Percentiles rank a stretch among this genome's conserved stretches.
Conservation (phyloP, 352 stramenopile species). For the Globisporangium megalacanthum region DNA sequence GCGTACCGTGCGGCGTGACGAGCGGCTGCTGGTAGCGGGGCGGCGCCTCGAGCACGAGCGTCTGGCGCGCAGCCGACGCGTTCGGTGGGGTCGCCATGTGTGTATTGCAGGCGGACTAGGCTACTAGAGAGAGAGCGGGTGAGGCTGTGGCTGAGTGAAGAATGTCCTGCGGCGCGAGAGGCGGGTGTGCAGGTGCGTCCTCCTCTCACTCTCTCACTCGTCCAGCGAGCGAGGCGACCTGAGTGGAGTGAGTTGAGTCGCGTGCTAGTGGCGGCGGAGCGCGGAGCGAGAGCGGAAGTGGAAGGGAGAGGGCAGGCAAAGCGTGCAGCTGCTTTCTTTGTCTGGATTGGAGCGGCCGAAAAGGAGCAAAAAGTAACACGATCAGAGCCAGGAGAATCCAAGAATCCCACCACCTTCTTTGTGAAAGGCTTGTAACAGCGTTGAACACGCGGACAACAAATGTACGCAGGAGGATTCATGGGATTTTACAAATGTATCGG, state of each 20-base stretch:
- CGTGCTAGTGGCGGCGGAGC: too few species aligned
- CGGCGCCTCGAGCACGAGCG: constrained; percentile 11
- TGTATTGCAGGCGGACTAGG: background rate
- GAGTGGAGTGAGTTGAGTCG: too few species aligned
- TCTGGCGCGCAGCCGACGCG: constrained; percentile 10
- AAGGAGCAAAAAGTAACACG: background rate
- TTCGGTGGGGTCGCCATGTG: constrained; percentile 11
- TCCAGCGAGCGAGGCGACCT: too few species aligned
- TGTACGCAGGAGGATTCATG: too few species aligned
- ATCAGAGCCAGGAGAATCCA: background rate
- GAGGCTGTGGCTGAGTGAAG: too few species aligned
- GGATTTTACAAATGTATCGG: too few species aligned
- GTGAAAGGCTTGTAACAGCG: too few species aligned
- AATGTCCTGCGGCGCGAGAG: too few species aligned
- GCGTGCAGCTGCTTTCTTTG: background rate
- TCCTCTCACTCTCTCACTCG: too few species aligned
- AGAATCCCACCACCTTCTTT: background rate
- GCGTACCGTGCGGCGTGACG: background rate
- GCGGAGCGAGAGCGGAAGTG: background rate
- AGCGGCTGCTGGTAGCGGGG: background rate
- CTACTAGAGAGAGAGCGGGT: too few species aligned
- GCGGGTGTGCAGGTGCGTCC: too few species aligned
- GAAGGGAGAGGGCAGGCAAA: background rate
- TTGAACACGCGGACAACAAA: too few species aligned
- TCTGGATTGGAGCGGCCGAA: background rate